phyloP scores from a whole-genome alignment of 768 basidiomycete species.

The Glaciozyma martinii region DNA sequence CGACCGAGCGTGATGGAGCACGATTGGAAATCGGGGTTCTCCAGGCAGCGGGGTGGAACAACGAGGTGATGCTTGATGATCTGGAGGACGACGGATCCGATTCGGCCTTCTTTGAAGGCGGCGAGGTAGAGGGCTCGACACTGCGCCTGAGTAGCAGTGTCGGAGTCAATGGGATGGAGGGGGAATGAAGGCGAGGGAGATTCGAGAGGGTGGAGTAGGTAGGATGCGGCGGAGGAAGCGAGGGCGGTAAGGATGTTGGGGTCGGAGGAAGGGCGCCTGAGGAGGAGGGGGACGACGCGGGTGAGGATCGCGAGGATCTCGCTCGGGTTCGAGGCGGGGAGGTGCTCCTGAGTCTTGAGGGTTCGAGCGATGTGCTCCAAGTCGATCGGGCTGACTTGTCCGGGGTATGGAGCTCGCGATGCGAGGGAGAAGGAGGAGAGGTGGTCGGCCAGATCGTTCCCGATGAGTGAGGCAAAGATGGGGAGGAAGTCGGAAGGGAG shows the following conservation, averaged over 20 bases:
- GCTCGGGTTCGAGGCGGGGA: constrained; percentile 7
- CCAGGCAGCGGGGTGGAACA: constrained; percentile 5
- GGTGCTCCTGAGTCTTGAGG: not conserved
- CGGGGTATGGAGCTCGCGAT: not conserved
- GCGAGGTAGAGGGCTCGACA: not conserved
- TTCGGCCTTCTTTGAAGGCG: constrained; percentile 9
- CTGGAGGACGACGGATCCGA: constrained; percentile 13
- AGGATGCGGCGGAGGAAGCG: constrained; percentile 7
- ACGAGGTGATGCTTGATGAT: constrained; percentile 23
- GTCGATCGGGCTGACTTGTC: not conserved
- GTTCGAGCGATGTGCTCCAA: constrained; percentile 9
- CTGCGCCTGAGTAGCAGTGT: not conserved
- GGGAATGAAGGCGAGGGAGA: constrained; percentile 13
- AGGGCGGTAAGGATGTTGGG: constrained; percentile 12
- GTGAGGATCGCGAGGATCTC: constrained; percentile 14
- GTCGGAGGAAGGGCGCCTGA: constrained; percentile 4
- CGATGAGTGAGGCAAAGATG: constrained; percentile 23
- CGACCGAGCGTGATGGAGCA: constrained; percentile 9
- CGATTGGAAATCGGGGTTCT: constrained; percentile 6
- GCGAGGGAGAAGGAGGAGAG: too few relatives aligned
- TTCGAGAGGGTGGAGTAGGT: constrained; percentile 12
- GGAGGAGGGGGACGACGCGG: constrained; percentile 12
- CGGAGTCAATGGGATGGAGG: constrained; percentile 6
- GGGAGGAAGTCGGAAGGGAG: constrained; percentile 15
- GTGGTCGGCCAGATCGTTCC: constrained; percentile 24